Base-by-base conservation (phyloP, 495 filamentous ascomycete species). In the Tuber magnatum region DNA sequence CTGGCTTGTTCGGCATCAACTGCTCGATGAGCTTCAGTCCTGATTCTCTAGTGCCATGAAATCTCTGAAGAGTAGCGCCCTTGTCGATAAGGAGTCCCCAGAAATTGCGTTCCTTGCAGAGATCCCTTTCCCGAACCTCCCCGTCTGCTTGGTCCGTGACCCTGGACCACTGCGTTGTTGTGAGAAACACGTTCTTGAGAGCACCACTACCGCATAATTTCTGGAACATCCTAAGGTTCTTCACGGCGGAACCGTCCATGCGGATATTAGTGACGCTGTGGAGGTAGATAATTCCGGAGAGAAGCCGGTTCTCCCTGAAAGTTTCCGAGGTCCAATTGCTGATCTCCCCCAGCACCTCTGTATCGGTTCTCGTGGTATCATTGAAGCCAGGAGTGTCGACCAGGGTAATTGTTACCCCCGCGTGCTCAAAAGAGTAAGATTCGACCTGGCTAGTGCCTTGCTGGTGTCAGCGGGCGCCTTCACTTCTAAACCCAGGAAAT, bases 371-470 rank as follows among this genome's bases (percentile, higher is more conserved):
- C 14, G 76, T 78, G 3, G 85, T 86, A 78, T 88, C 87, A 73
- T 88, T 82, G 69, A 88, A 88, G 35, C 86, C 87, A 7, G 86
- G 86, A 0, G 86, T 88, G 73, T 88, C 86, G 48, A 88, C 81
- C 8, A 88, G 78, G 39, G 77, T 80, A 32, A 85, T 74, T 0
- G 40, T 69, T 6, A 76, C 73, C n/a, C 77, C 81, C 24, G 74
- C 76, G 12, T 80, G 42, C 0, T 46, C 65, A 56, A 75, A 80
- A 1, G 20, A 35, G 10, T 81, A 77, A 22, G 74, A 51, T 2
- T 68, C 42, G 18, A 80, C 46, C 18, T 80, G 44, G 38, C 72
- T 48, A 2, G 82, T 83, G 70, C 81, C 81, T 83, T 70, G n/a
- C 41, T 2, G 4, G 2, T 24, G 42, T 39, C 41, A 44, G 41